Percentiles rank a stretch among this genome's conserved stretches.
These are phyloP conservation scores for Mycosphaerella arachidis DNA, from an alignment of 2,329 filamentous ascomycete genomes.

Conservation along the genomic window DNA sequence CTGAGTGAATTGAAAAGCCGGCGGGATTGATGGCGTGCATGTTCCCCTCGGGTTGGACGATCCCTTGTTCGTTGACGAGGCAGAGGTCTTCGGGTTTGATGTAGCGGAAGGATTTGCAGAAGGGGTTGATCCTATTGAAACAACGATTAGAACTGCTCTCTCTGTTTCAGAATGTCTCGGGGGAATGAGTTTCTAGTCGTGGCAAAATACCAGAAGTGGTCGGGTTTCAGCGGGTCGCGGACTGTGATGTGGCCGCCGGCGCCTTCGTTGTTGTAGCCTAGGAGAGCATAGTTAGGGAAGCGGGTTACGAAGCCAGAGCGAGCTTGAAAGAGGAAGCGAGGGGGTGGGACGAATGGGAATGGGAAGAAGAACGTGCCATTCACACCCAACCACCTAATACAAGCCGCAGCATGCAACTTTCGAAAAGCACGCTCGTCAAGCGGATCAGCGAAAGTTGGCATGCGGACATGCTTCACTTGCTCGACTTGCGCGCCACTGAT, in stretches of 20 bases:
- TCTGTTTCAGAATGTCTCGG: too few species aligned
- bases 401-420: conserved; percentile 19
- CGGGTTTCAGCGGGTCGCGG: conserved; percentile 35
- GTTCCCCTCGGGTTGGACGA: conserved; percentile 38
- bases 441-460: conserved; percentile 15
- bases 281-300: background rate
- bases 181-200: too few species aligned
- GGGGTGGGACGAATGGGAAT: background rate
- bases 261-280: conserved; percentile 20
- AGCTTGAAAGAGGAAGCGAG: too few species aligned
- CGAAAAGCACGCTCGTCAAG: conserved; percentile 18
- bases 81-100: conserved; percentile 41
- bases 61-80: conserved; percentile 38
- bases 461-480: conserved; percentile 18
- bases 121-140: conserved; percentile 34
- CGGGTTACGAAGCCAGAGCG: too few species aligned
- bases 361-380: conserved; percentile 4
- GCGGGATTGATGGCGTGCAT: conserved; percentile 38
- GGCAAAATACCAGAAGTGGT: conserved; percentile 23
- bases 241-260: conserved; percentile 34
- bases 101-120: conserved; percentile 36
- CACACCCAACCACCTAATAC: conserved; percentile 18
- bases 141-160: too few species aligned
- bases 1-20: conserved; percentile 41
- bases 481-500: conserved; percentile 16